Conservation (phyloP, 116 monocot genomes). For the Iris pallida region DNA sequence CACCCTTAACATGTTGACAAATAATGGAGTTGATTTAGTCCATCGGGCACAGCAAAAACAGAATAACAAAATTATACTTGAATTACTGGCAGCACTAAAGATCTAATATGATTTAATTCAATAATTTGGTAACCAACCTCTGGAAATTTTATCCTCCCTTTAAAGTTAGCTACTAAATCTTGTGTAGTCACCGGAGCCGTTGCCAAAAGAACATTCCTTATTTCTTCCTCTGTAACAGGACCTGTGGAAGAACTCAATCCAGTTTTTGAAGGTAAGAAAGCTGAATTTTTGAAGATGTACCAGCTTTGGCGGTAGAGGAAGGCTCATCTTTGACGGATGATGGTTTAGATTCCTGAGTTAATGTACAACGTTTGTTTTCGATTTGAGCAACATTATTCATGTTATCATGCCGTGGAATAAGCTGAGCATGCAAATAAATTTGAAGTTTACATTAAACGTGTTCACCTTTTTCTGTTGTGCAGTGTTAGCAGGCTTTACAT, state of each 20-base stretch:
- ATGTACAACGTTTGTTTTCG: not conserved
- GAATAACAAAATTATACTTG: too few species aligned
- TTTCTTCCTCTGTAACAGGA: slow-evolving; percentile 93
- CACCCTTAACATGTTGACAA: too few species aligned
- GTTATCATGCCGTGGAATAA: not conserved
- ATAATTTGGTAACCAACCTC: slow-evolving; percentile 36
- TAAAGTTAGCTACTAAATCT: slow-evolving; percentile 79
- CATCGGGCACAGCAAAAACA: too few species aligned
- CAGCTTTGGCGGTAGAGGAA: slow-evolving; percentile 31
- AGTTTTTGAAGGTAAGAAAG: slow-evolving; percentile 28
- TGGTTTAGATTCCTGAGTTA: slow-evolving; percentile 51
- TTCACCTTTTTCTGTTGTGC: slow-evolving; percentile 68
- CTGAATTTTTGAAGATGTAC: slow-evolving; percentile 26
- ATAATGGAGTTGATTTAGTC: too few species aligned
- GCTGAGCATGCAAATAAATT: not conserved
- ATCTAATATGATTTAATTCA: too few species aligned
- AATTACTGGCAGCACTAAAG: too few species aligned
- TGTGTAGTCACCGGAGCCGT: slow-evolving; percentile 85
- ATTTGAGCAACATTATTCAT: not conserved
- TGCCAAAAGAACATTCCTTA: slow-evolving; percentile 60
- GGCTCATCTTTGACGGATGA: slow-evolving; percentile 48
- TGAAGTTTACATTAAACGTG: not conserved
- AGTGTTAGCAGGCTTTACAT: slow-evolving; percentile 37
- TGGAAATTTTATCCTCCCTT: slow-evolving; percentile 57
- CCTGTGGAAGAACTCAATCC: slow-evolving; percentile 24